Percentiles rank a stretch among this genome's conserved stretches.
These are phyloP conservation scores for Linnemannia schmuckeri DNA, from an alignment of 192 early-diverging fungal genomes.

Conservation along the genomic window DNA sequence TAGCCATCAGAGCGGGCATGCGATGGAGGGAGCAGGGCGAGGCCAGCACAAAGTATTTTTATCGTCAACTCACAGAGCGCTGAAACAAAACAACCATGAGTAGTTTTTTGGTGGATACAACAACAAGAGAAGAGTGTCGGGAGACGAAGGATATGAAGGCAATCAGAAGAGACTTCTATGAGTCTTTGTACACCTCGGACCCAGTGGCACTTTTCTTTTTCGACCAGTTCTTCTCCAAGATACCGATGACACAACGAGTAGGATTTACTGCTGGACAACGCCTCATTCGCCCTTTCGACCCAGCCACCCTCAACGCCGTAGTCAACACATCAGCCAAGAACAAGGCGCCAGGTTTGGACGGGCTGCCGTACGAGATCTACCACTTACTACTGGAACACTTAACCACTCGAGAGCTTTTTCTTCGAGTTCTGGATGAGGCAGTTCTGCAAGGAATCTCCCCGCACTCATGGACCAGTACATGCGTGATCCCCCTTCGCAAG, in stretches of 20 bases:
- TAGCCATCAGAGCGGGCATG: conserved; percentile 7
- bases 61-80: conserved; percentile 19
- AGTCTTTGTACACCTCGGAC: neutral
- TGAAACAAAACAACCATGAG: neutral
- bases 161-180: neutral
- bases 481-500: conserved; percentile 38
- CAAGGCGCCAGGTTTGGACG: conserved; percentile 24
- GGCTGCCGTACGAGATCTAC: conserved; percentile 47
- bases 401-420: neutral
- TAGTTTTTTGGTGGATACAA: neutral
- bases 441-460: neutral
- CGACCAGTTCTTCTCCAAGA: neutral
- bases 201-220: neutral
- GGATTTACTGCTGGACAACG: neutral
- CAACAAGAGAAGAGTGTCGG: neutral
- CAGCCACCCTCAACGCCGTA: neutral
- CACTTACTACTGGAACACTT: neutral
- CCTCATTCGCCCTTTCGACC: neutral
- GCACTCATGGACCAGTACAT: conserved; percentile 13
- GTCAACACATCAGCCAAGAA: conserved; percentile 2
- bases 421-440: conserved; percentile 17
- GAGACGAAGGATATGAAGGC: neutral
- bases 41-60: conserved; percentile 35
- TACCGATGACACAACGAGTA: neutral
- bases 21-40: conserved; percentile 39